Evolutionary conservation across 2,329 filamentous ascomycete genomes (phyloP).

Genomic region (Claviceps digitariae): DNA sequence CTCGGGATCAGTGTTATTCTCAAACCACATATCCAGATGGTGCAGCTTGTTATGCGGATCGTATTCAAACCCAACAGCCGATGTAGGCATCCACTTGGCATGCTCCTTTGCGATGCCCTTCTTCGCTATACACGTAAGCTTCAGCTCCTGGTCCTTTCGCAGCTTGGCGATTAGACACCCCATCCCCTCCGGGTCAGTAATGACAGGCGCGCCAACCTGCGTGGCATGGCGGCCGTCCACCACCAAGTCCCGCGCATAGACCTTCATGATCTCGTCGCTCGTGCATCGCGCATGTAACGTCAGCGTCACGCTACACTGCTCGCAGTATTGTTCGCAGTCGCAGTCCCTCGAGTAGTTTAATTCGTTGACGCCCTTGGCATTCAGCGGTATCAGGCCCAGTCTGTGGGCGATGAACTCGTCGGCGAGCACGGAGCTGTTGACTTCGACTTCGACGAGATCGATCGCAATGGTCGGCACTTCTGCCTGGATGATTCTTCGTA

Average conservation of each 20-base stretch:
- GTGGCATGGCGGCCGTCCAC: slow-evolving; percentile 58
- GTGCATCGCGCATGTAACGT: slow-evolving; percentile 77
- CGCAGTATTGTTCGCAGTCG: slow-evolving; percentile 91
- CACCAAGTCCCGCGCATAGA: slow-evolving; percentile 81
- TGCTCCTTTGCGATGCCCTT: slow-evolving; percentile 99
- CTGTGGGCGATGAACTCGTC: slow-evolving; percentile 94
- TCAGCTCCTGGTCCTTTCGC: slow-evolving; percentile 76
- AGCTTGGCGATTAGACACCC: slow-evolving; percentile 85
- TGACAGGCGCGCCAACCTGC: slow-evolving; percentile 68
- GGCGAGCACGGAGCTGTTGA: slow-evolving; percentile 88
- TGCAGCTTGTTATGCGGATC: slow-evolving; percentile 93
- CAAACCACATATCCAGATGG: slow-evolving; percentile 91
- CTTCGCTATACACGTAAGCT: slow-evolving; percentile 85
- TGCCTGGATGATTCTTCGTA: slow-evolving; percentile 81
- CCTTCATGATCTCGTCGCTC: slow-evolving; percentile 77
- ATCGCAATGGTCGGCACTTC: slow-evolving; percentile 93
- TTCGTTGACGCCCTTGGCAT: slow-evolving; percentile 68
- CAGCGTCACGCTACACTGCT: slow-evolving; percentile 77
- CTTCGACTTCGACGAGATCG: slow-evolving; percentile 83
- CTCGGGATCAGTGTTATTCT: slow-evolving; percentile 55
- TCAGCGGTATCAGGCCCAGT: slow-evolving; percentile 77
- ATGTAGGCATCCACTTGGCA: slow-evolving; percentile 90
- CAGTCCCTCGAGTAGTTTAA: slow-evolving; percentile 86
- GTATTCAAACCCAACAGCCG: slow-evolving; percentile 93
- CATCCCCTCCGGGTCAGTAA: slow-evolving; percentile 66